phyloP scores from a whole-genome alignment of 768 basidiomycete genomes.

The Rhodotorula kratochvilovae region DNA sequence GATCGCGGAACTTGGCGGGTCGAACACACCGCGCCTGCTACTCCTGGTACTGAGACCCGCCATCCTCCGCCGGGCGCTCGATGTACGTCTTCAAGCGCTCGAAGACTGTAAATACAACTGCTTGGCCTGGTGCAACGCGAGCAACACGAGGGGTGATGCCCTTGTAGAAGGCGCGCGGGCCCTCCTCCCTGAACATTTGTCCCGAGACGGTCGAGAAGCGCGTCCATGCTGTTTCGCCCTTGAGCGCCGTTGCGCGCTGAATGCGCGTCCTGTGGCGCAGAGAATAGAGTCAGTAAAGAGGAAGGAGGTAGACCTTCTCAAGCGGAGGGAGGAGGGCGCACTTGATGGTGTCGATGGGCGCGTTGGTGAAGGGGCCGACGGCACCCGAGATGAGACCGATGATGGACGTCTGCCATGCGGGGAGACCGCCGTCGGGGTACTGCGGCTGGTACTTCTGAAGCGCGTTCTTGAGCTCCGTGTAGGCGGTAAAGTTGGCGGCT shows the following conservation, averaged over 20 bases:
- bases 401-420: slow-evolving; percentile 90
- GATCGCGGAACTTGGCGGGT: too few relatives aligned
- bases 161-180: slow-evolving; percentile 87
- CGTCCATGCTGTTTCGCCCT: slow-evolving; percentile 71
- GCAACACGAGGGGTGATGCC: slow-evolving; percentile 95
- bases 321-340: background rate
- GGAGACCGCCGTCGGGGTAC: slow-evolving; percentile 60
- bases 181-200: slow-evolving; percentile 94
- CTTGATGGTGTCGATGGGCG: slow-evolving; percentile 53
- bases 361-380: slow-evolving; percentile 97
- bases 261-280: slow-evolving; percentile 67
- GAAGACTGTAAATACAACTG: slow-evolving; percentile 95
- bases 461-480: slow-evolving; percentile 89
- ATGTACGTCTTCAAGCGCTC: slow-evolving; percentile 54
- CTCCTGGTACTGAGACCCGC: too few relatives aligned
- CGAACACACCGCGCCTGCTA: too few relatives aligned
- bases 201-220: slow-evolving; percentile 72
- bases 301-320: background rate
- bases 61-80: too few relatives aligned
- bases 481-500: slow-evolving; percentile 97
- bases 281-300: slow-evolving; percentile 54
- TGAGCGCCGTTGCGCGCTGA: slow-evolving; percentile 57
- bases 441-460: slow-evolving; percentile 74
- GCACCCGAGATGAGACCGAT: slow-evolving; percentile 95
- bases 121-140: slow-evolving; percentile 87